Evolutionary conservation across 331 rosid genomes (phyloP), one percentile per base, ranked within the genome.

Genomic region (Pyracantha coccinea): DNA sequence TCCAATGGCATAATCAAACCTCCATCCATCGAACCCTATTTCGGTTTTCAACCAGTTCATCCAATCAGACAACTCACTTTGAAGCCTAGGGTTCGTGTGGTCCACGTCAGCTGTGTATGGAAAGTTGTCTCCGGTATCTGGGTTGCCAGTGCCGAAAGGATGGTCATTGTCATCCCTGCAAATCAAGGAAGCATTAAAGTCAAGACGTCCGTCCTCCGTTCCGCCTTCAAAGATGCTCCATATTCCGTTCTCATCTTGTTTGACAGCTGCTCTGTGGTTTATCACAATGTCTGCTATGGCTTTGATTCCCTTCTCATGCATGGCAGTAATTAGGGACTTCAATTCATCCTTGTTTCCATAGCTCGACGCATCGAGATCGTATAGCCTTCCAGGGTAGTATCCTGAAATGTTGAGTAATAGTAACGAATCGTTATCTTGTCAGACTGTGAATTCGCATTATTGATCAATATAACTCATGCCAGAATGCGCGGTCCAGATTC

Each of bases 201-300:
- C 96, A 2, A 92, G 94, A 9, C 84, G 83, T 17, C 65, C 7
- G 63, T 92, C 97, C 4, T 81, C 44, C 0, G 96, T 88, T 6
- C 97, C 97, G 13, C 97, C 97, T 83, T 92, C 96, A 52, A 90
- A 92, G 84, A 92, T 70, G 86, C 85, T 74, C 73, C 86, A 88
- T 16, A 83, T 84, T 21, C 97, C 94, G 79, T 93, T 86, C 3
- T 38, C 68, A 20, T 92, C 97, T 65, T 83, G 76, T 66, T 76
- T 81, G 81, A 87, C 92, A 8, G 97, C 96, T 2, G 96, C 83
- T 85, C 97, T 89, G 74, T 92, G 97, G 87, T 92, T 92, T 79
- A 92, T 88, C 28, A 92, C 96, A 55, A 92, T 88, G 79, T 92
- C 97, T 5, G 96, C 97, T 0, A 92, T 1, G 67, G 81, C 70